phyloP scores from a whole-genome alignment of 768 basidiomycete species.

The Porphyrellus cyaneotinctus region DNA sequence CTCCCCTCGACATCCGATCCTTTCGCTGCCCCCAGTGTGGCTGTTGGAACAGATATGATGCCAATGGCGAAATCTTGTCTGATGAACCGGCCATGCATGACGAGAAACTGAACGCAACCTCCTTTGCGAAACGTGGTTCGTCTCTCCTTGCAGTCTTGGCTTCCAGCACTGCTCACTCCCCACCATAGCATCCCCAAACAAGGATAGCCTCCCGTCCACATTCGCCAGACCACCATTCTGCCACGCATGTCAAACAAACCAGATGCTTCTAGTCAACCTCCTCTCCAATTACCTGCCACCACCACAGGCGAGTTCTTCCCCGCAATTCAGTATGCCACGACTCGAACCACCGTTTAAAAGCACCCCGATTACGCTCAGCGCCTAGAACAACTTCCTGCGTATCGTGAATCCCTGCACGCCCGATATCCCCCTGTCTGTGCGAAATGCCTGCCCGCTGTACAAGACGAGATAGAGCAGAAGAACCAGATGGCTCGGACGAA shows the following conservation, averaged over 20 bases:
- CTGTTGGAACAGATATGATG: slow-evolving; percentile 73
- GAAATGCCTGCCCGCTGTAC: slow-evolving; percentile 70
- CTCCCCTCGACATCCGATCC: slow-evolving; percentile 46
- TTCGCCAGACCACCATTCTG: slow-evolving; percentile 69
- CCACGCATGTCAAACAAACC: slow-evolving; percentile 88
- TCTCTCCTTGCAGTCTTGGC: neutral
- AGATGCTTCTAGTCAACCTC: slow-evolving; percentile 80
- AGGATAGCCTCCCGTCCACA: slow-evolving; percentile 60
- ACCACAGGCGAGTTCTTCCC: slow-evolving; percentile 50
- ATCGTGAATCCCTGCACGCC: slow-evolving; percentile 66
- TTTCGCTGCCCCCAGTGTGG: slow-evolving; percentile 66
- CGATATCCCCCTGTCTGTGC: slow-evolving; percentile 89
- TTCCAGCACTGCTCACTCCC: neutral
- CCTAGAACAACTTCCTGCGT: slow-evolving; percentile 61
- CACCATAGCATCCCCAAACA: slow-evolving; percentile 58
- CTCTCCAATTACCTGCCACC: slow-evolving; percentile 85
- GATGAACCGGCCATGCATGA: slow-evolving; percentile 90
- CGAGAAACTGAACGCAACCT: slow-evolving; percentile 60
- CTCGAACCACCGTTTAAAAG: slow-evolving; percentile 36
- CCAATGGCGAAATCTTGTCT: slow-evolving; percentile 71
- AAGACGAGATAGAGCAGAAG: slow-evolving; percentile 73
- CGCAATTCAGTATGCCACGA: neutral
- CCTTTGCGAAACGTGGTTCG: slow-evolving; percentile 72
- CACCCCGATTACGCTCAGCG: slow-evolving; percentile 67
- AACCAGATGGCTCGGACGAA: slow-evolving; percentile 78